These are phyloP conservation scores for Groenewaldozyma auringiensis DNA, from an alignment of 1,139 yeast genomes.

Conservation along the genomic window DNA sequence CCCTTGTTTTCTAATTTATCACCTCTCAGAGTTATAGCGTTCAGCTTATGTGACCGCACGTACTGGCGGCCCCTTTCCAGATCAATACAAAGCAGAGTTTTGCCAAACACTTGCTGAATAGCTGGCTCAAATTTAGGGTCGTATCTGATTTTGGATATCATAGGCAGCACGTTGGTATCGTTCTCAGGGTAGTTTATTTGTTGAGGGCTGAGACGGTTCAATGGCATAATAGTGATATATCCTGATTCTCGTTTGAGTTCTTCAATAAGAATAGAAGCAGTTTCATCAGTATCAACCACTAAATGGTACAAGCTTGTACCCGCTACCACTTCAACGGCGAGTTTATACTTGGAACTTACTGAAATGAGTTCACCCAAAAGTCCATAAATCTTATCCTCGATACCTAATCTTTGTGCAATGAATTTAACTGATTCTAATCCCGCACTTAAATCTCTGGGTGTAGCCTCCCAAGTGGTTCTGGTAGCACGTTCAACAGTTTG, in stretches of 20 bases:
- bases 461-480: conserved; percentile 53
- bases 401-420: conserved; percentile 39
- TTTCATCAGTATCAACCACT: conserved; percentile 80
- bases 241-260: conserved; percentile 71
- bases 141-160: conserved; percentile 62
- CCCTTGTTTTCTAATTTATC: conserved; percentile 82
- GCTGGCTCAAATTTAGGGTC: conserved; percentile 49
- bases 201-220: conserved; percentile 55
- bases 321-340: conserved; percentile 83
- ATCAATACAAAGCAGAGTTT: conserved; percentile 67
- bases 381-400: conserved; percentile 51
- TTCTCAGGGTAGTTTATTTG: conserved; percentile 47
- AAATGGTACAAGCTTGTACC: conserved; percentile 82
- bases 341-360: conserved; percentile 74
- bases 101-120: conserved; percentile 72
- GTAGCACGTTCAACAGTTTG: conserved; percentile 41
- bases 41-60: conserved; percentile 54
- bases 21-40: conserved; percentile 85
- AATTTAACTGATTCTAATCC: conserved; percentile 64
- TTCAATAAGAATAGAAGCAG: conserved; percentile 73
- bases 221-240: conserved; percentile 83
- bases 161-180: conserved; percentile 50
- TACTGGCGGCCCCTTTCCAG: conserved; percentile 62
- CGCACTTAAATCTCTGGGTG: conserved; percentile 47
- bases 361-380: conserved; percentile 75